phyloP scores from a whole-genome alignment of 345 rosid genomes.

The Euphorbia tirucalli region DNA sequence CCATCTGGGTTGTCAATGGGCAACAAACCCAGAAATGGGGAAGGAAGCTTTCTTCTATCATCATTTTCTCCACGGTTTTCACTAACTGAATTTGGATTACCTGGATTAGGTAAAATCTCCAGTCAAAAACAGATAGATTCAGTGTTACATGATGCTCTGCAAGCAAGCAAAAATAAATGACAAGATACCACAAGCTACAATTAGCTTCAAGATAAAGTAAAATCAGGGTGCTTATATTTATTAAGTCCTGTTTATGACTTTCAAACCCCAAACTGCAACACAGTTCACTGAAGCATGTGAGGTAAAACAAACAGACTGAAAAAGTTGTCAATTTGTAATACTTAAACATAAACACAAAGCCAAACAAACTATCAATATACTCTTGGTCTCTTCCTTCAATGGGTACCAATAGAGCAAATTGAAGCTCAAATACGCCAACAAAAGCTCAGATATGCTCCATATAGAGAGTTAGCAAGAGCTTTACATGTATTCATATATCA shows the following conservation, averaged over 20 bases:
- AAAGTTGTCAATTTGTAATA: background rate
- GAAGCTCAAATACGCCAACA: background rate
- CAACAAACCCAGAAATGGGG: constrained; percentile 47
- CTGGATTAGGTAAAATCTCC: constrained; percentile 33
- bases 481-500: background rate
- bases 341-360: background rate
- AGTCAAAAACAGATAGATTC: constrained; percentile 13
- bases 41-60: constrained; percentile 38
- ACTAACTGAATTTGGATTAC: constrained; percentile 40
- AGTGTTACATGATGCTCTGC: background rate
- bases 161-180: background rate
- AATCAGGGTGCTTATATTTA: background rate
- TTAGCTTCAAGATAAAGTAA: background rate
- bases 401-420: background rate
- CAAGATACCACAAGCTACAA: background rate
- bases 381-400: background rate
- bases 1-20: constrained; percentile 63
- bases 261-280: background rate
- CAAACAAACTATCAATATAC: background rate
- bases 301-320: background rate
- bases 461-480: background rate
- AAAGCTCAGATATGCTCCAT: background rate
- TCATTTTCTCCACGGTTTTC: constrained; percentile 38
- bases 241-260: background rate
- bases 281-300: background rate